Percentiles rank a stretch among this genome's conserved stretches.
Conservation (phyloP, 108 stramenopile genomes). For the Ochromonas danica region DNA sequence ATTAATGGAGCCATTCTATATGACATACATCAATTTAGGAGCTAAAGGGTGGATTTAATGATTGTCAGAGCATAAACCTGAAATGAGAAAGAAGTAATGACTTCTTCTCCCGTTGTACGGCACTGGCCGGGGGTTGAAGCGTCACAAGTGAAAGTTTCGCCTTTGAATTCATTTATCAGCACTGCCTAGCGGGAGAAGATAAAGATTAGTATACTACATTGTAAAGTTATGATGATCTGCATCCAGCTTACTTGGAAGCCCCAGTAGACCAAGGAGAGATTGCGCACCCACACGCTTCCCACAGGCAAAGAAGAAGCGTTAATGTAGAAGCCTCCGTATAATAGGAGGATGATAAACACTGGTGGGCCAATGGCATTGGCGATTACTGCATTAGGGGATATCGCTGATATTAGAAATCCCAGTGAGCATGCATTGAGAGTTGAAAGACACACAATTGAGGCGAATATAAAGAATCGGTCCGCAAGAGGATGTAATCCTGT, state of each 20-base stretch:
- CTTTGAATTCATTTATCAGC: constrained; percentile 20
- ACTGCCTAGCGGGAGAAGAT: no score
- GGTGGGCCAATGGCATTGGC: constrained; percentile 23
- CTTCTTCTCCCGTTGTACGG: neutral
- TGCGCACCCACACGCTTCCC: neutral
- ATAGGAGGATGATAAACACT: neutral
- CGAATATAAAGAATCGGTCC: neutral
- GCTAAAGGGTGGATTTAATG: no score
- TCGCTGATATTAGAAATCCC: neutral
- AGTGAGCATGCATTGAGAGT: neutral
- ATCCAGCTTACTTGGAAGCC: neutral
- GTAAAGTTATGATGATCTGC: no score
- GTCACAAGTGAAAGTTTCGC: neutral
- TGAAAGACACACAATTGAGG: neutral
- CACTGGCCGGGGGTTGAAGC: neutral
- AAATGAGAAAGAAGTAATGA: neutral
- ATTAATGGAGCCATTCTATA: no score
- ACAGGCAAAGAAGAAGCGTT: neutral
- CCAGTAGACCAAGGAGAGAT: neutral
- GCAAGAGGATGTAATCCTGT: neutral
- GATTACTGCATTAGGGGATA: neutral
- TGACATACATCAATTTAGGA: no score
- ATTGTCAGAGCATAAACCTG: neutral
- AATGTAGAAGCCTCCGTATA: constrained; percentile 12
- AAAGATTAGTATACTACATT: no score